Evolutionary conservation across 352 stramenopile species (phyloP).

Genomic region (Globisporangium heterothallicum): DNA sequence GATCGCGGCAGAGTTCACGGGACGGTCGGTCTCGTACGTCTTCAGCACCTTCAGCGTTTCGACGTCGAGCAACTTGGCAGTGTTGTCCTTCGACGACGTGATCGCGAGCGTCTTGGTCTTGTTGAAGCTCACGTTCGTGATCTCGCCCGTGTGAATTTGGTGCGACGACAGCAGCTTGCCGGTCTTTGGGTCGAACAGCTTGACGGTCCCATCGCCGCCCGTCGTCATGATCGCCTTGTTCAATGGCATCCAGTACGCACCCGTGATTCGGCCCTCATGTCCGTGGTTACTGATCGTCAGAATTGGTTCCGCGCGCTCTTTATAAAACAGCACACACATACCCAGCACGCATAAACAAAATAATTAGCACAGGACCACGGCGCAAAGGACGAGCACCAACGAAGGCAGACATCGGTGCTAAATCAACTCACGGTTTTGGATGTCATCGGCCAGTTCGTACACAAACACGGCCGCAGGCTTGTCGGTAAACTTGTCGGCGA

Average conservation of each 20-base stretch:
- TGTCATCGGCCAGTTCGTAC: conserved; percentile 70
- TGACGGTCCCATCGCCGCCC: conserved; percentile 72
- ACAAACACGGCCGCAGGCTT: conserved; percentile 71
- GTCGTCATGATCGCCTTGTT: conserved; percentile 88
- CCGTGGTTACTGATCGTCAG: conserved; percentile 77
- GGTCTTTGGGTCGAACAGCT: conserved; percentile 77
- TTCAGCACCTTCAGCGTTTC: conserved; percentile 95
- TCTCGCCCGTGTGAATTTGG: conserved; percentile 93
- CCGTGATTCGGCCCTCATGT: conserved; percentile 75
- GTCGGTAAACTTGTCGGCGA: conserved; percentile 83
- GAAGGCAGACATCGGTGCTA: not conserved
- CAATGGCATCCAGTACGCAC: conserved; percentile 81
- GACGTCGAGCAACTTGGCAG: conserved; percentile 94
- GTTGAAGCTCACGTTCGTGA: conserved; percentile 96
- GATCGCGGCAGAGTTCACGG: conserved; percentile 98
- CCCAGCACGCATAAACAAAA: not conserved
- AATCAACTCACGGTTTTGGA: conserved; percentile 49
- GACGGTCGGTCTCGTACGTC: conserved; percentile 97
- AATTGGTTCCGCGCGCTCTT: conserved; percentile 47
- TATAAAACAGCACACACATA: not conserved
- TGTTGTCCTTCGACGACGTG: conserved; percentile 97
- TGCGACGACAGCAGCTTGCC: conserved; percentile 73
- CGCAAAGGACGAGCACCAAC: not conserved
- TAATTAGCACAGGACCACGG: not conserved
- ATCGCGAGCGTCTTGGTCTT: conserved; percentile 96